phyloP scores from a whole-genome alignment of 75 land plant genomes.

The Pinus albicaulis region DNA sequence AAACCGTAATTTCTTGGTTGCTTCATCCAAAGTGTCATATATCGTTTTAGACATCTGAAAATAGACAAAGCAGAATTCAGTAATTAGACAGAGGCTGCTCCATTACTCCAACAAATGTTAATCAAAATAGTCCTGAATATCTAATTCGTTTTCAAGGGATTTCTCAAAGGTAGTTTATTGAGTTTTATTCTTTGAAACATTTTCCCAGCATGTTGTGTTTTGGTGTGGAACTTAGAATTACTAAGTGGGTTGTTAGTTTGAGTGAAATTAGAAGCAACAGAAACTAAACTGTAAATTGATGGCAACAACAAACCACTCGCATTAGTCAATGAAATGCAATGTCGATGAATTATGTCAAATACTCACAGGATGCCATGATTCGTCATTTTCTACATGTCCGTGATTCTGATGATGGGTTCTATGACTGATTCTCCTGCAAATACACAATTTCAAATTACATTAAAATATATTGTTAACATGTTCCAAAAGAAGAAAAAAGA shows the following conservation, averaged over 20 bases:
- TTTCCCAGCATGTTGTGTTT: neutral
- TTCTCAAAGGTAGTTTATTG: neutral
- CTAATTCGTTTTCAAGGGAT: neutral
- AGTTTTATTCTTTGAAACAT: neutral
- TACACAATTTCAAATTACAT: too few relatives aligned
- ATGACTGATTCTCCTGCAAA: slow-evolving; percentile 91
- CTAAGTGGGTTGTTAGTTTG: neutral
- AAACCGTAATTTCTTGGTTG: slow-evolving; percentile 45
- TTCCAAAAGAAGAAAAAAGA: too few relatives aligned
- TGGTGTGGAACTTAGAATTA: neutral
- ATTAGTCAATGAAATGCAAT: neutral
- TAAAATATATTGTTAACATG: too few relatives aligned
- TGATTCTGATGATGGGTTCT: slow-evolving; percentile 97
- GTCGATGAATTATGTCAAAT: neutral
- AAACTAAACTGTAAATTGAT: neutral
- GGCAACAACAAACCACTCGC: neutral
- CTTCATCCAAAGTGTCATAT: slow-evolving; percentile 47
- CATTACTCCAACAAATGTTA: neutral
- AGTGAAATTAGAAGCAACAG: neutral
- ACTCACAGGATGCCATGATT: slow-evolving; percentile 92
- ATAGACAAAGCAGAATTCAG: slow-evolving; percentile 3
- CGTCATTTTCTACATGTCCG: slow-evolving; percentile 89
- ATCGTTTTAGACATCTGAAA: slow-evolving; percentile 64
- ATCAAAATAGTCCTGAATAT: neutral
- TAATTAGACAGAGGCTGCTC: neutral